These are phyloP conservation scores for Candida chauliodis DNA, from an alignment of 805 yeast species.

Conservation along the genomic window DNA sequence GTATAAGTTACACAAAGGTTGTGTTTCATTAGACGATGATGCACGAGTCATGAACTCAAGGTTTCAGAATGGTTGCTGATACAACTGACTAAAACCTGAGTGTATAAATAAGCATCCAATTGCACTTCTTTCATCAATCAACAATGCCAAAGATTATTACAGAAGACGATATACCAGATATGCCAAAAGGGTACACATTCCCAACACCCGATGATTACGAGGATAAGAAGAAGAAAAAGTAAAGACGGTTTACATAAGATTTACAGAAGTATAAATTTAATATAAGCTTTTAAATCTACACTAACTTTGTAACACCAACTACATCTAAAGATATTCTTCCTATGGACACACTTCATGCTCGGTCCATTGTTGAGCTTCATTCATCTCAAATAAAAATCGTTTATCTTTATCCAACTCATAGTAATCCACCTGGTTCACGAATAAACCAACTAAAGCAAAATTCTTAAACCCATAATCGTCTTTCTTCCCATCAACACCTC, in stretches of 20 bases:
- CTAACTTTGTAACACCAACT: no score
- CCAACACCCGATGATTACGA: not conserved
- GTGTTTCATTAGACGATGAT: no score
- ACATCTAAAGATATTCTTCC: no score
- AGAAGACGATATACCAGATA: constrained; percentile 5
- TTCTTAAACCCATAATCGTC: constrained; percentile 61
- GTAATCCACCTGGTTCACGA: constrained; percentile 68
- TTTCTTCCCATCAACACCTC: constrained; percentile 81
- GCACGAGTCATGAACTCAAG: no score
- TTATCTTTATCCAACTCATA: constrained; percentile 58
- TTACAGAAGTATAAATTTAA: no score
- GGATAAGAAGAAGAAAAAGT: not conserved
- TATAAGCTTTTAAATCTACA: no score
- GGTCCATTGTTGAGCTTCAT: constrained; percentile 61
- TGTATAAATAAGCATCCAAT: no score
- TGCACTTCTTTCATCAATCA: no score
- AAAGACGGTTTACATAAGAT: no score
- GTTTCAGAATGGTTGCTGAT: no score
- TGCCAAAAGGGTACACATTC: constrained; percentile 1
- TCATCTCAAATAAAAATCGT: constrained; percentile 51
- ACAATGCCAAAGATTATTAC: not conserved
- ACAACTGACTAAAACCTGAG: no score
- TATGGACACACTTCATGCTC: constrained; percentile 79
- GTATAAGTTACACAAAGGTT: no score
- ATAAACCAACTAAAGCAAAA: constrained; percentile 66